These are phyloP conservation scores for Yamadazyma scolyti DNA, from an alignment of 805 yeast species.

Conservation along the genomic window DNA sequence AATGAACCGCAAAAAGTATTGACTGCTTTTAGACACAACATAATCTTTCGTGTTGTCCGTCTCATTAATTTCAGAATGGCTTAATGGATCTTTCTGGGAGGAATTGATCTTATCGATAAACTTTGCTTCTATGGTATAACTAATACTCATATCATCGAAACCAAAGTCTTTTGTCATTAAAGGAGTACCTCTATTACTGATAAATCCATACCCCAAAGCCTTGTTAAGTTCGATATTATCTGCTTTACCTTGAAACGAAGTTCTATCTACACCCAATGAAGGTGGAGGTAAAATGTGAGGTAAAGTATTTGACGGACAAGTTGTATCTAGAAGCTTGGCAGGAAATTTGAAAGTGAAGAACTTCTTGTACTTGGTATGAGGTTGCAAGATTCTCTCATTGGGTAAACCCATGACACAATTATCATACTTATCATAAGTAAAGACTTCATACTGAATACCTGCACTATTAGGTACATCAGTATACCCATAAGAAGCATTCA, in stretches of 20 bases:
- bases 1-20: constrained; percentile 35
- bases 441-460: constrained; percentile 42
- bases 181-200: constrained; percentile 50
- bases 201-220: constrained; percentile 53
- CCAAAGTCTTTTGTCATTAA: constrained; percentile 46
- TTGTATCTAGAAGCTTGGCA: constrained; percentile 46
- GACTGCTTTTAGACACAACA: constrained; percentile 31
- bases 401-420: constrained; percentile 49
- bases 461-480: constrained; percentile 50
- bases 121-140: constrained; percentile 53
- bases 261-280: constrained; percentile 36
- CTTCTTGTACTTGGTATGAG: constrained; percentile 51
- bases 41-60: constrained; percentile 30
- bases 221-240: constrained; percentile 32
- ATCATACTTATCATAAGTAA: constrained; percentile 42
- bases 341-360: constrained; percentile 60
- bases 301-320: constrained; percentile 43
- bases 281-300: constrained; percentile 43
- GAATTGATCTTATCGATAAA: constrained; percentile 44
- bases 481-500: constrained; percentile 54
- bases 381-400: constrained; percentile 44
- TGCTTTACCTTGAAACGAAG: constrained; percentile 33
- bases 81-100: constrained; percentile 24
- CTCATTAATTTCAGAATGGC: constrained; percentile 35
- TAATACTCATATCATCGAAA: constrained; percentile 41